Conservation (phyloP, 2,329 filamentous ascomycete species). For the Parastagonospora nodorum region DNA sequence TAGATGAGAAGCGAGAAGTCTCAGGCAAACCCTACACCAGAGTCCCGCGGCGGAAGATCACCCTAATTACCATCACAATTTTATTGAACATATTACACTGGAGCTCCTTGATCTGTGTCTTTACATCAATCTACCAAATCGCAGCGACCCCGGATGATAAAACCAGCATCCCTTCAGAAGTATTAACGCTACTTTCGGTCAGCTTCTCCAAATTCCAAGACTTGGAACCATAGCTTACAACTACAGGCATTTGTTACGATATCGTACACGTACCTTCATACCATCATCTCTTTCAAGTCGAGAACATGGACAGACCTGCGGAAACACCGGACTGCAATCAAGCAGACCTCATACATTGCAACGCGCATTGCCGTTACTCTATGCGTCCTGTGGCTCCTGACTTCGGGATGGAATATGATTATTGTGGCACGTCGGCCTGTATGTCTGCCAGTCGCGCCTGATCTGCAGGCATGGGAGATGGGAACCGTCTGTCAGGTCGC, state of each 20-base stretch:
- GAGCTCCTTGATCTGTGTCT: slow-evolving; percentile 36
- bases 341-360: slow-evolving; percentile 40
- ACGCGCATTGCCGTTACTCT: slow-evolving; percentile 38
- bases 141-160: slow-evolving; percentile 32
- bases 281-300: slow-evolving; percentile 40
- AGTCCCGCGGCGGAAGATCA: slow-evolving; percentile 36
- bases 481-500: slow-evolving; percentile 39
- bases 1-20: slow-evolving; percentile 13
- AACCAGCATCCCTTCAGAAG: slow-evolving; percentile 35
- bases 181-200: slow-evolving; percentile 42
- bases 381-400: slow-evolving; percentile 45
- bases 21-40: slow-evolving; percentile 16
- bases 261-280: slow-evolving; percentile 42
- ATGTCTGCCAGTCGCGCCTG: slow-evolving; percentile 30
- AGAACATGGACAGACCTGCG: slow-evolving; percentile 34
- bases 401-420: slow-evolving; percentile 48
- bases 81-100: slow-evolving; percentile 43
- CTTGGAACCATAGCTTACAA: slow-evolving; percentile 13
- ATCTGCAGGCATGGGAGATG: slow-evolving; percentile 37
- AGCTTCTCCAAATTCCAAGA: slow-evolving; percentile 4
- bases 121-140: slow-evolving; percentile 37
- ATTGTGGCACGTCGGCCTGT: slow-evolving; percentile 43
- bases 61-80: slow-evolving; percentile 40
- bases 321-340: slow-evolving; percentile 25
- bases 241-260: slow-evolving; percentile 40